These are phyloP conservation scores for Sphaceloma murrayae DNA, from an alignment of 2,329 filamentous ascomycete genomes.

Conservation along the genomic window DNA sequence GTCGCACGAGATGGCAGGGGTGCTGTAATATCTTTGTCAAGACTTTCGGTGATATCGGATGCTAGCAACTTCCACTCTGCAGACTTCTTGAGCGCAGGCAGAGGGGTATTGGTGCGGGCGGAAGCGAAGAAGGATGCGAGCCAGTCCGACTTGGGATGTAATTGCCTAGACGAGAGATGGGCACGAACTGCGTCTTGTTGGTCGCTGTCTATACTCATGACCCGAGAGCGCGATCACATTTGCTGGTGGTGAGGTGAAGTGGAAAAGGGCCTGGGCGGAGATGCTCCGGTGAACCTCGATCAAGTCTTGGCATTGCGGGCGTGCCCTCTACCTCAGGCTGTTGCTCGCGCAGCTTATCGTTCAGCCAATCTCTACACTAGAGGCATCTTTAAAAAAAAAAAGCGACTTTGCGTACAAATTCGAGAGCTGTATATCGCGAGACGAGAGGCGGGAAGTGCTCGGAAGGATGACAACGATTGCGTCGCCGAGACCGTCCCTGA, in stretches of 20 bases:
- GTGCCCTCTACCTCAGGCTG: too few relatives aligned
- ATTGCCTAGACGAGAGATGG: conserved; percentile 42
- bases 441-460: background rate
- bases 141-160: conserved; percentile 51
- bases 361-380: too few relatives aligned
- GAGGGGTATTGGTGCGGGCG: conserved; percentile 47
- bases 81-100: conserved; percentile 66
- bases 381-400: background rate
- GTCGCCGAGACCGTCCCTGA: conserved; percentile 51
- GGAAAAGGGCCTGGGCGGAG: too few relatives aligned
- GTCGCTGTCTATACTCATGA: too few relatives aligned
- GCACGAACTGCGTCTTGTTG: background rate
- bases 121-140: conserved; percentile 52
- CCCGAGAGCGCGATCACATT: too few relatives aligned
- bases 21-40: conserved; percentile 35
- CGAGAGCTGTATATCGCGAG: background rate
- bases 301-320: too few relatives aligned
- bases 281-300: too few relatives aligned
- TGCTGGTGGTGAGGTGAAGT: background rate
- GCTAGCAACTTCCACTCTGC: conserved; percentile 71
- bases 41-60: conserved; percentile 60
- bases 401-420: background rate
- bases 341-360: too few relatives aligned
- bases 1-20: conserved; percentile 51
- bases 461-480: conserved; percentile 48